These are phyloP conservation scores for Elsinoe necatrix DNA, from an alignment of 2,329 filamentous ascomycete species.

Conservation along the genomic window DNA sequence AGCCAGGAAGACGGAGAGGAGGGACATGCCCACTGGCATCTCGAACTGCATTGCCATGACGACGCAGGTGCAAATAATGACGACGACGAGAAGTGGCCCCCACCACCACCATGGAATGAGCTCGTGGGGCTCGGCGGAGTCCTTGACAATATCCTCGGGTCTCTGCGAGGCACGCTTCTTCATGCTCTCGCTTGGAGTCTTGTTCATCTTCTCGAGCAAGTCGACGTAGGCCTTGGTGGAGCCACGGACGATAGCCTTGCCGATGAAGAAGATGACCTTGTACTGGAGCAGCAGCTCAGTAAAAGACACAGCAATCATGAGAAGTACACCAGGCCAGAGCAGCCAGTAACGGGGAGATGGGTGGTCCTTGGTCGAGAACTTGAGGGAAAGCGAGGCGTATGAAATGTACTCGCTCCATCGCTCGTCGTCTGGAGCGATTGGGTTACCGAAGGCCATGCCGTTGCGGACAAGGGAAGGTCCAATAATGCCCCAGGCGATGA, in stretches of 20 bases:
- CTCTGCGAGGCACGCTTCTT: constrained; percentile 34
- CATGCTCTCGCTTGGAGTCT: constrained; percentile 35
- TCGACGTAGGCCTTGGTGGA: constrained; percentile 37
- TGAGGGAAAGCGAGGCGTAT: constrained; percentile 33
- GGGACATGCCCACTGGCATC: constrained; percentile 49
- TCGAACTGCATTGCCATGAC: constrained; percentile 48
- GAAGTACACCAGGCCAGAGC: constrained; percentile 44
- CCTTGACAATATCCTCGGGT: constrained; percentile 40
- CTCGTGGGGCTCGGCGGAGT: constrained; percentile 41
- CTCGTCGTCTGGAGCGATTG: constrained; percentile 31
- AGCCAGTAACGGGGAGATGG: constrained; percentile 46
- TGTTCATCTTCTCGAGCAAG: constrained; percentile 34
- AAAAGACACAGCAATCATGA: constrained; percentile 45
- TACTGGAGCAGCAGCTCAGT: constrained; percentile 33
- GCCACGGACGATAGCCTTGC: constrained; percentile 43
- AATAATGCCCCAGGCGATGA: constrained; percentile 49
- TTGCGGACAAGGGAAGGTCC: constrained; percentile 47
- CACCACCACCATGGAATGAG: constrained; percentile 49
- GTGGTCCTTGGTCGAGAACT: constrained; percentile 33
- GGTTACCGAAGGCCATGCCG: constrained; percentile 38
- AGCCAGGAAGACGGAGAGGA: constrained; percentile 49
- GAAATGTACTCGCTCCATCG: constrained; percentile 37
- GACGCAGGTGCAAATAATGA: constrained; percentile 44
- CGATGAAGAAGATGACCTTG: constrained; percentile 39
- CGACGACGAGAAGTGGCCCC: constrained; percentile 39